Base-by-base conservation (phyloP, 208 protist species). In the Entamoeba dispar region DNA sequence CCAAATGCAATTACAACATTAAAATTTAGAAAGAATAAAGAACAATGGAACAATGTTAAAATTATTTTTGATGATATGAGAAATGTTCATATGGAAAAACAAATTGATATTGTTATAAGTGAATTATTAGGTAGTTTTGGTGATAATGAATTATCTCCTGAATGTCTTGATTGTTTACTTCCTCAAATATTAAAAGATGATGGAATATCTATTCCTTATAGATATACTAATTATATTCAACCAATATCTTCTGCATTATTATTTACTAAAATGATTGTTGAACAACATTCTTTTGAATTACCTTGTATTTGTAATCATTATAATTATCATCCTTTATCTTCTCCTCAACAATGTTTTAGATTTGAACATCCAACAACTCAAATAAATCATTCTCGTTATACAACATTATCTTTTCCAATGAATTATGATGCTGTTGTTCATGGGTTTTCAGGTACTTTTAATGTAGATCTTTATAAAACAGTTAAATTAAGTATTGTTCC, bases 371-470 rank as follows among this genome's bases (percentile, higher is more conserved):
- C 31, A 55, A n/a, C 15, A 50, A 22, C 27, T 1, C 7, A 31
- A 10, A 27, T 8, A 31, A 27, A 93, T 17, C 86, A 93, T 22
- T 34, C 19, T 12, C 92, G 92, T 12, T 50, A 31, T 7, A 22
- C 12, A 31, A 34, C 6, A 17, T 38, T 93, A 17, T 15, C 6
- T 34, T 93, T 93, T 92, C 31, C 31, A 17, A 49, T 93, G 14
- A n/a, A 17, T 27, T 38, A 19, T n/a, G 47, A 22, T 50, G 93
- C 12, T 27, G 77, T 34, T 14, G 4, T 31, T 19, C 92, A 94
- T 92, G 93, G 93, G 10, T 94, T 94, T 52, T 19, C 51, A 17
- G 93, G 93, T 8, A 94, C 92, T 51, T 94, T 94, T 92, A 49
- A 5, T 51, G 57, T 31, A 27, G 43, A 93, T 34, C 49, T 94